Evolutionary conservation across 129 eudicot genomes (phyloP), one percentile per base, ranked within the genome.

Genomic region (Tanacetum coccineum): DNA sequence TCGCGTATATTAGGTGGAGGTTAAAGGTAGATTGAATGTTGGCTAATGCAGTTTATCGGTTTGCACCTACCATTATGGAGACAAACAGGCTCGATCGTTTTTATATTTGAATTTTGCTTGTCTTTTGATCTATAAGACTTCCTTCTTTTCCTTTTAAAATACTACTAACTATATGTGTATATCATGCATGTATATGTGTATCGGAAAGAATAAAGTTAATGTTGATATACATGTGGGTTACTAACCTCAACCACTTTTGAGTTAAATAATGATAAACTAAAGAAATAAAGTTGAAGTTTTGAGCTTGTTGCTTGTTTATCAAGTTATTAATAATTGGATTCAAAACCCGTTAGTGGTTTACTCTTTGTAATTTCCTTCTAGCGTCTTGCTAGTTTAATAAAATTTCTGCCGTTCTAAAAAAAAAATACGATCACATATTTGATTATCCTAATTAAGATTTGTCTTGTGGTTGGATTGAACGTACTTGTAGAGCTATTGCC

Each of bases 11-110:
- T 36, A 54, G 52, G 12, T 49, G 71, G 59, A 68, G 57, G 83
- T 64, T 80, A 66, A 62, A 72, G 67, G 84, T 83, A 78, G 89
- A 79, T 81, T 76, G 81, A 76, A 80, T 70, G 25, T 59, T 68
- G 55, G 72, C 77, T 53, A 70, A 78, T 62, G 64, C 59, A 42
- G 94, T 54, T 83, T 78, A 86, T 70, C 83, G 26, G 81, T 71
- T 77, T 59, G 72, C 79, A 85, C 74, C 92, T 54, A 80, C 73
- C 85, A 49, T 49, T 14, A 49, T 14, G 18, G 3, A 49, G 54
- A 49, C 6, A 49, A 49, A 49, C 9, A 19, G 19, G 54, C 19
- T 17, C 17, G 42, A 15, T 25, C 62, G 62, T 25, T 25, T 57
- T 57, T 25, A 25, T 57, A 11, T 53, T 57, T 57, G 62, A 57